Percentiles rank a stretch among this genome's conserved stretches.
phyloP scores from a whole-genome alignment of 2,329 filamentous ascomycete species.

The Sclerotinia minor region DNA sequence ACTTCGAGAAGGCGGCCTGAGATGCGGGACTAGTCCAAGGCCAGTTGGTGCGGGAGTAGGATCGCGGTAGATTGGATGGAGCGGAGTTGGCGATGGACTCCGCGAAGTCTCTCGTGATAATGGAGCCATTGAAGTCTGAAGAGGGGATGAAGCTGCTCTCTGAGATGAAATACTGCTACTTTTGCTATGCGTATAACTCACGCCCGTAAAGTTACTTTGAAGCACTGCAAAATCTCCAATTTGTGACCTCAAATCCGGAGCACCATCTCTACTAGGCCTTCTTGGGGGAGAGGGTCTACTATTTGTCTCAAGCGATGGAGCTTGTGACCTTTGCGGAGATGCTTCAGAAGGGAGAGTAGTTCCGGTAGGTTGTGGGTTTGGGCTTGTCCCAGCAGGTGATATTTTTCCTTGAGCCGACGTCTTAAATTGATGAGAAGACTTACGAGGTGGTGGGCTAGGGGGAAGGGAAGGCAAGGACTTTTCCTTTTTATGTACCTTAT shows the following conservation, averaged over 20 bases:
- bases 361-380: slow-evolving; percentile 21
- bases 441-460: slow-evolving; percentile 62
- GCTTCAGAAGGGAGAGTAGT: not conserved
- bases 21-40: slow-evolving; percentile 39
- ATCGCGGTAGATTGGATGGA: slow-evolving; percentile 39
- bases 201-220: slow-evolving; percentile 56
- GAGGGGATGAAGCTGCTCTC: slow-evolving; percentile 33
- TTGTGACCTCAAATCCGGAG: slow-evolving; percentile 60
- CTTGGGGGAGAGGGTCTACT: slow-evolving; percentile 46
- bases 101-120: slow-evolving; percentile 42
- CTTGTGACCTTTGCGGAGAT: not conserved
- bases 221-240: slow-evolving; percentile 56
- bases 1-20: slow-evolving; percentile 39
- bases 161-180: slow-evolving; percentile 34
- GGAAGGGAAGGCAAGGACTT: slow-evolving; percentile 51
- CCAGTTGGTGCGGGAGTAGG: slow-evolving; percentile 38
- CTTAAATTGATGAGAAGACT: slow-evolving; percentile 58
- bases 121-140: slow-evolving; percentile 40
- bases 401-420: slow-evolving; percentile 43
- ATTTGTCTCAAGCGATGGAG: not conserved
- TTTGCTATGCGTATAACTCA: slow-evolving; percentile 33
- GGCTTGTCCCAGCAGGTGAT: slow-evolving; percentile 46
- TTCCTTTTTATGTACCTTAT: slow-evolving; percentile 45
- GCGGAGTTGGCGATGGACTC: slow-evolving; percentile 41
- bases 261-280: slow-evolving; percentile 69